Evolutionary conservation across 2,329 filamentous ascomycete genomes (phyloP), one percentile per base, ranked within the genome.

Genomic region (Neoscytalidium dimidiatum): DNA sequence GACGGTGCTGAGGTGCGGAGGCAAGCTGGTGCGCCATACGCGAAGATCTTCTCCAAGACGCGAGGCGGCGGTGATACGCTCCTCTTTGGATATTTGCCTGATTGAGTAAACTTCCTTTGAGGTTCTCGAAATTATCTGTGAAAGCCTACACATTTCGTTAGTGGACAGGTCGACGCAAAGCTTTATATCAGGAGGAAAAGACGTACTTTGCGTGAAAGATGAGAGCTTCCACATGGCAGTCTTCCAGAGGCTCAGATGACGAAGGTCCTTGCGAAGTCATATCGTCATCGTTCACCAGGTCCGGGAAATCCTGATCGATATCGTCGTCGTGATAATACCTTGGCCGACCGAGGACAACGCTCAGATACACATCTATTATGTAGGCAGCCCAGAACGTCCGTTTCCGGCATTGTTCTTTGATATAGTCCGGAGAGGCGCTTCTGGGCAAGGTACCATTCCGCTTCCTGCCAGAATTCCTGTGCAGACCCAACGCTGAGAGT

Each of bases 321-420:
- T 89, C 86, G 33, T 88, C 85, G 51, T 89, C 86, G 57, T 87
- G 86, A 29, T 88, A 85, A 13, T 87, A 80, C 5, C 85, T 74
- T 1, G 87, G 87, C 5, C 87, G 79, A 0, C 87, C 87, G 29
- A 89, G 83, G n/a, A 88, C 85, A 17, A 88, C 85, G 29, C 86
- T 85, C 0, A 90, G 76, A 64, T 89, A 88, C 61, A 85, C 87
- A 70, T 90, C 87, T 1, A 89, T 74, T 0, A 83, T 84, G 69
- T 89, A 89, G 0, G 85, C 83, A 3, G 82, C 83, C 87, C 87
- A 89, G 62, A 90, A 89, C 0, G 86, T 82, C 9, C 87, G 78
- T 64, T 84, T 85, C 0, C 84, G 80, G 46, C 85, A 84, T 66
- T 89, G 85, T 0, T 74, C 72, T 3, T 80, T 73, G 8, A 83